Evolutionary conservation across 1,284 basidiomycete genomes (phyloP).

Genomic region (Moesziomyces aphidis): DNA sequence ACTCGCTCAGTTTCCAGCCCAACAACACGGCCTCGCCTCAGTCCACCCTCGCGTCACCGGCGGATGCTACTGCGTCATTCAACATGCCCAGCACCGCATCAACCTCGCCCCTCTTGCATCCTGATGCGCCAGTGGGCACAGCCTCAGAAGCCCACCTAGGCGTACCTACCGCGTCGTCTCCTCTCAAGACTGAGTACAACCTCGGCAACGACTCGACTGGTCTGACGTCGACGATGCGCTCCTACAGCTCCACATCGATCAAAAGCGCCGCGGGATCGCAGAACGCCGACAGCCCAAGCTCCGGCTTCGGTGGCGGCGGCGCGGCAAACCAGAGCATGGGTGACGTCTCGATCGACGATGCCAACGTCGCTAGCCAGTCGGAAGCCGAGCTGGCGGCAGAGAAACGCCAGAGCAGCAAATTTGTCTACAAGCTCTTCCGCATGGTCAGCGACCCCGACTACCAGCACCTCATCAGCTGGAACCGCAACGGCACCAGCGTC

Average conservation of each 20-base stretch:
- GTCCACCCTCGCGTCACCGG: conserved; percentile 31
- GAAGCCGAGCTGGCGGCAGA: conserved; percentile 48
- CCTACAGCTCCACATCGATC: conserved; percentile 41
- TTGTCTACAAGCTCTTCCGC: conserved; percentile 61
- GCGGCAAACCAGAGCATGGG: conserved; percentile 31
- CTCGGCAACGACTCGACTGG: conserved; percentile 11
- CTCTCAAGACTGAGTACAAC: conserved; percentile 33
- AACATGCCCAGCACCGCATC: conserved; percentile 1
- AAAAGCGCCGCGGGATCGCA: conserved; percentile 41
- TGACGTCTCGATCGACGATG: conserved; percentile 36
- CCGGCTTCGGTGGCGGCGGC: conserved; percentile 22
- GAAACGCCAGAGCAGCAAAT: conserved; percentile 54
- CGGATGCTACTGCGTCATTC: conserved; percentile 17
- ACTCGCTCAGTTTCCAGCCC: conserved; percentile 13
- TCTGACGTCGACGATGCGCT: conserved; percentile 30
- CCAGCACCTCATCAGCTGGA: conserved; percentile 62
- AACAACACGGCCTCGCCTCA: conserved; percentile 26
- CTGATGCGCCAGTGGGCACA: conserved; percentile 8
- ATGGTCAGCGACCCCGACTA: conserved; percentile 61
- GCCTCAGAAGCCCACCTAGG: conserved; percentile 19
- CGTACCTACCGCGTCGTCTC: conserved; percentile 25
- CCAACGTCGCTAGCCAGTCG: conserved; percentile 36
- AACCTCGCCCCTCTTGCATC: conserved; percentile 25
- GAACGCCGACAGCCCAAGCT: conserved; percentile 37
- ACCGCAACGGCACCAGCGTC: conserved; percentile 55